Evolutionary conservation across 1,139 yeast genomes (phyloP).

Genomic region (Scheffersomyces segobiensis): DNA sequence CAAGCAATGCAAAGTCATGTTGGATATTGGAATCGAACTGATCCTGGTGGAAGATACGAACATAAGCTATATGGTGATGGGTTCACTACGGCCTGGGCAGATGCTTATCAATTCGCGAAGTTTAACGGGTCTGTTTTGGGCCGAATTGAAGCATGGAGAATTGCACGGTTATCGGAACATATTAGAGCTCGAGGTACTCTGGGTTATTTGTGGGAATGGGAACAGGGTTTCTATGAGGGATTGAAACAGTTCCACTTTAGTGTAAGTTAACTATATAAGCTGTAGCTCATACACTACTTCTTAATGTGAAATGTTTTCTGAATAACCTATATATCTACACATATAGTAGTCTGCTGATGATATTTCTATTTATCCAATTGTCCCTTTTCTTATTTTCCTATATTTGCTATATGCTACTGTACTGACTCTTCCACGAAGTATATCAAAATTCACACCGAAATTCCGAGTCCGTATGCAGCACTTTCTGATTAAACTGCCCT

Average conservation of each 20-base stretch:
- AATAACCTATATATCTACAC: neutral
- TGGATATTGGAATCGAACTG: conserved; percentile 67
- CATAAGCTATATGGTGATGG: conserved; percentile 83
- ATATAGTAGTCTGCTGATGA: neutral
- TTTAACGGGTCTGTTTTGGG: conserved; percentile 76
- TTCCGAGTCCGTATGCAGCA: neutral
- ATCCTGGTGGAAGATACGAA: conserved; percentile 63
- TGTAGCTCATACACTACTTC: neutral
- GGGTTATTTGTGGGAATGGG: conserved; percentile 79
- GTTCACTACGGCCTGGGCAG: conserved; percentile 71
- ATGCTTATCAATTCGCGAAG: conserved; percentile 63
- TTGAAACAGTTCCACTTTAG: conserved; percentile 27
- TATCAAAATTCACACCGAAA: neutral
- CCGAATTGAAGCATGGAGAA: conserved; percentile 67
- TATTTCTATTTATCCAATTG: neutral
- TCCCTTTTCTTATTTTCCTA: neutral
- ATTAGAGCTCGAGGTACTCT: conserved; percentile 53
- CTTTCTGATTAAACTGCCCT: neutral
- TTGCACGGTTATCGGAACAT: conserved; percentile 55
- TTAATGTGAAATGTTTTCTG: neutral
- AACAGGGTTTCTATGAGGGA: conserved; percentile 77
- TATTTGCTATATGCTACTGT: neutral
- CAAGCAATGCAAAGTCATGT: conserved; percentile 49
- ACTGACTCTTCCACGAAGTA: neutral
- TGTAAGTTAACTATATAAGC: neutral